phyloP scores from a whole-genome alignment of 345 rosid genomes.

The Garcia nutans region DNA sequence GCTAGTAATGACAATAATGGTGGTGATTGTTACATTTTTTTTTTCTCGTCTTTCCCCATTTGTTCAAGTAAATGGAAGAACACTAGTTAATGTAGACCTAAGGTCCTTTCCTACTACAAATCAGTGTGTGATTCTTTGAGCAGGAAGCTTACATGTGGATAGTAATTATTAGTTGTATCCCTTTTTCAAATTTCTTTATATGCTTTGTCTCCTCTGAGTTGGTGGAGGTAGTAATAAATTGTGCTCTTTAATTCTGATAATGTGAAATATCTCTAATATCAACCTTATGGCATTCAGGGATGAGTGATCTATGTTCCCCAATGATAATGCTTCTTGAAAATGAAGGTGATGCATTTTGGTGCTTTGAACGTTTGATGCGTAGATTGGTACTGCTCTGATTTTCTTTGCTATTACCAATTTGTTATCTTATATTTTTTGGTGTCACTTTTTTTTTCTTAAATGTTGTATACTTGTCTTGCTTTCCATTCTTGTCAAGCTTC shows the following conservation, averaged over 20 bases:
- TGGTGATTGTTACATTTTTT: background rate
- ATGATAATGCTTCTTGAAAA: slow-evolving; percentile 92
- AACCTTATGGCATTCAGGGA: slow-evolving; percentile 47
- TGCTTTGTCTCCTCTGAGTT: slow-evolving; percentile 6
- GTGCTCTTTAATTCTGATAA: background rate
- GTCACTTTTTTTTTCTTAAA: background rate
- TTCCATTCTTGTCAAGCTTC: background rate
- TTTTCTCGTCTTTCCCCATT: background rate
- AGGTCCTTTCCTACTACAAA: background rate
- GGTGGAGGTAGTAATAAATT: background rate
- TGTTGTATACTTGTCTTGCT: background rate
- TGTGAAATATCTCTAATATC: background rate
- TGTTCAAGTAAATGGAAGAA: background rate
- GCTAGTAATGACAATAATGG: background rate
- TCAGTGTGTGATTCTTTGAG: background rate
- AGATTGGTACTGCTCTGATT: slow-evolving; percentile 62
- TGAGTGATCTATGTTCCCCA: slow-evolving; percentile 99
- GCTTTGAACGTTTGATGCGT: slow-evolving; percentile 95
- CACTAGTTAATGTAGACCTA: background rate
- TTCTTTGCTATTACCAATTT: slow-evolving; percentile 1
- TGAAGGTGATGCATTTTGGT: slow-evolving; percentile 99
- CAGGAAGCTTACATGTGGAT: background rate
- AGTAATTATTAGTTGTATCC: background rate
- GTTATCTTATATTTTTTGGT: background rate
- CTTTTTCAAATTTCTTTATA: background rate